Percentiles rank a stretch among this genome's conserved stretches.
Evolutionary conservation across 2,329 filamentous ascomycete species (phyloP).

Genomic region (Ophiosphaerella herpotricha): DNA sequence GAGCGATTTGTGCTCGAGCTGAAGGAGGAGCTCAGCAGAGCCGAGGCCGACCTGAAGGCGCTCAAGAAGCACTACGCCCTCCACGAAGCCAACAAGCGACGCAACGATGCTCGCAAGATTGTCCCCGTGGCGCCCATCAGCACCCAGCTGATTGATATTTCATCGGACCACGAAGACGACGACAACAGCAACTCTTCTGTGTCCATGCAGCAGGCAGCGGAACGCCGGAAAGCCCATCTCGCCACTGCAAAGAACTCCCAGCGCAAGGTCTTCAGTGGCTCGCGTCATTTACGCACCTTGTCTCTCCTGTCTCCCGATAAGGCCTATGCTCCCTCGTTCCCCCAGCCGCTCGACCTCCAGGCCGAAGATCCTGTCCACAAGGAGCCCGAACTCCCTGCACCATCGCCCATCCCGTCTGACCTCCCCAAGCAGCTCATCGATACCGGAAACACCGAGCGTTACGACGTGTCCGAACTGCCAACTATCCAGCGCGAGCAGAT

Average conservation of each 20-base stretch:
- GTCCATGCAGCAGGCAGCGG: conserved; percentile 65
- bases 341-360: conserved; percentile 45
- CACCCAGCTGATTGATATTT: conserved; percentile 43
- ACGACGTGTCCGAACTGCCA: conserved; percentile 34
- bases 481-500: conserved; percentile 45
- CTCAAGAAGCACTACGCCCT: conserved; percentile 84
- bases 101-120: conserved; percentile 62
- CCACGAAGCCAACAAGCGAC: conserved; percentile 77
- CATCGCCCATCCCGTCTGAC: conserved; percentile 39
- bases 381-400: conserved; percentile 17
- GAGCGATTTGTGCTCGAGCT: conserved; percentile 90
- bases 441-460: conserved; percentile 33
- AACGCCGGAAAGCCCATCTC: conserved; percentile 72
- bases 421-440: conserved; percentile 33
- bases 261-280: conserved; percentile 66
- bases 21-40: conserved; percentile 82
- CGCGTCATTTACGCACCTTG: conserved; percentile 66
- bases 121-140: conserved; percentile 62
- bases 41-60: conserved; percentile 74
- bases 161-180: conserved; percentile 42
- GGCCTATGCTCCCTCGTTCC: conserved; percentile 43
- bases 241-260: conserved; percentile 54
- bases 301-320: conserved; percentile 76
- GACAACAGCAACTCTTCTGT: conserved; percentile 51
- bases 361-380: conserved; percentile 23